A percentile compares a stretch with the other conserved stretches of the same genome.
These are phyloP conservation scores for Gentiana straminea DNA, from an alignment of 257 asterid genomes.

Conservation along the genomic window DNA sequence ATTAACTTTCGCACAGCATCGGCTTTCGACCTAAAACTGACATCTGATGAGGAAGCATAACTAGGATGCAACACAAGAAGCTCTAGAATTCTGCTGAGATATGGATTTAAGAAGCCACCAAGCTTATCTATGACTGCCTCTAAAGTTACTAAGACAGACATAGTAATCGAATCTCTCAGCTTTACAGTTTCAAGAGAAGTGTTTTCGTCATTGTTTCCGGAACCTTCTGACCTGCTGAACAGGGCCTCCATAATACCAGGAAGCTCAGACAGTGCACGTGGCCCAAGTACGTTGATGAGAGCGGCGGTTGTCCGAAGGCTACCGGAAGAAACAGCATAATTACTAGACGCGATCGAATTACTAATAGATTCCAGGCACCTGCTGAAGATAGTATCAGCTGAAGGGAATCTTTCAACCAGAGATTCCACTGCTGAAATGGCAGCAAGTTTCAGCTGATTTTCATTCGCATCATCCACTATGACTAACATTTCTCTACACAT, in stretches of 20 bases:
- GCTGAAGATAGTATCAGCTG: slow-evolving; percentile 44
- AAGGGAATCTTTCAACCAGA: slow-evolving; percentile 47
- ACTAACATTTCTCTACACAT: slow-evolving; percentile 50
- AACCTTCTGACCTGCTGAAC: slow-evolving; percentile 34
- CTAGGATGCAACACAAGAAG: slow-evolving; percentile 59
- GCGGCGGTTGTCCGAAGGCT: slow-evolving; percentile 77
- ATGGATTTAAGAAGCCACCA: slow-evolving; percentile 76
- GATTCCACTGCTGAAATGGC: slow-evolving; percentile 70
- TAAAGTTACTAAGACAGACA: slow-evolving; percentile 56
- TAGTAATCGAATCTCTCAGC: slow-evolving; percentile 30
- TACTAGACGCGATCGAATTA: slow-evolving; percentile 43
- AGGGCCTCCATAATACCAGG: slow-evolving; percentile 56
- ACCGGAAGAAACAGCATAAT: slow-evolving; percentile 50
- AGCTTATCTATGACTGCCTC: slow-evolving; percentile 76
- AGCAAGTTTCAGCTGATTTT: slow-evolving; percentile 48
- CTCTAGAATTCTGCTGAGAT: slow-evolving; percentile 52
- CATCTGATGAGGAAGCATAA: slow-evolving; percentile 39
- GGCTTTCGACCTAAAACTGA: slow-evolving; percentile 55
- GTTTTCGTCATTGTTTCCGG: slow-evolving; percentile 12
- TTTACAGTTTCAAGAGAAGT: slow-evolving; percentile 22
- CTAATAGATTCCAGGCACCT: slow-evolving; percentile 67
- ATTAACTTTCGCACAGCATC: slow-evolving; percentile 66
- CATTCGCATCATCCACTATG: slow-evolving; percentile 42
- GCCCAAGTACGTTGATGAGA: slow-evolving; percentile 73
- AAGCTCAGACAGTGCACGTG: slow-evolving; percentile 65